Base-by-base conservation (phyloP, 2,329 filamentous ascomycete species). In the Penicillium sp. region DNA sequence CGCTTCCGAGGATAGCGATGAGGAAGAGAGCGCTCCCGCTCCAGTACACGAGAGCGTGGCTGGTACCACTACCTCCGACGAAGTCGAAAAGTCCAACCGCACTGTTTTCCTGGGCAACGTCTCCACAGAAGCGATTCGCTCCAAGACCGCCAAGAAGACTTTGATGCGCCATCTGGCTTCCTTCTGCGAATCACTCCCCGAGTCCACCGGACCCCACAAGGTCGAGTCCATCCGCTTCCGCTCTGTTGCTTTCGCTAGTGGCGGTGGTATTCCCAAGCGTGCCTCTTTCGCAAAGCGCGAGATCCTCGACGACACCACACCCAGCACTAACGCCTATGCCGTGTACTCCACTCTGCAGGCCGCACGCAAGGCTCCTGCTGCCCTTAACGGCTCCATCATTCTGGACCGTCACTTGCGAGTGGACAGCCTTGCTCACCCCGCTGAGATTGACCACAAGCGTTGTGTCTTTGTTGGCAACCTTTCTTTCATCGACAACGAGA, bases 391-490 rank as follows among this genome's bases (percentile, higher is more conserved):
- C 46, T 90, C 85, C 1, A 79, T 91, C 14, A 82, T 97, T 2
- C 84, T 99, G 14, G 89, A 90, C 63, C 88, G 94, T 31, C 94
- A 99, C 74, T 77, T 99, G 52, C 87, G 93, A 40, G 93, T 93
- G 22, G 94, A 99, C 76, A 91, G 87, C 62, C 87, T 99, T 32
- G 91, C 92, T 0, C 92, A 97, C 74, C 94, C 94, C 0, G 82
- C 89, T 13, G 84, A 87, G 39, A 85, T 87, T 16, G 93, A 96
- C 69, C 87, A 96, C 73, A 87, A 89, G 55, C 89, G 92, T 51
- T 99, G 94, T 73, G 87, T 99, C 14, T 99, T 99, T 68, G 90
- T 99, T 24, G 94, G 94, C 44, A 99, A 99, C 69, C 83, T 99
- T 1, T 92, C 91, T 47, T 99, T 99, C 67, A 91, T 99, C 14